Evolutionary conservation across 2,329 filamentous ascomycete genomes (phyloP).

Genomic region (Dactylella cylindrospora): DNA sequence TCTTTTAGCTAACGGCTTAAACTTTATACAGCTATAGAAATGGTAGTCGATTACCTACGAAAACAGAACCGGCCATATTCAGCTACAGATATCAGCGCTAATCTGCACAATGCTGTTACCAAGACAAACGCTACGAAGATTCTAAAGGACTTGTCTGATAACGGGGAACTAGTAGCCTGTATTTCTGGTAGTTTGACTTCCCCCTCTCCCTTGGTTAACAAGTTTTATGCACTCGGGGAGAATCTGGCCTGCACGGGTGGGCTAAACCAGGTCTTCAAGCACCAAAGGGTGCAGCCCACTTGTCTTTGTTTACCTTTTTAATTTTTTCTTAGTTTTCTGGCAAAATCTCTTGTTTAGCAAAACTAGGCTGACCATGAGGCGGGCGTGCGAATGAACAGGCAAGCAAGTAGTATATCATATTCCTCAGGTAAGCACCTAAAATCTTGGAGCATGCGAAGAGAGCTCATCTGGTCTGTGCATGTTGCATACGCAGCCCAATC

Average conservation of each 20-base stretch:
- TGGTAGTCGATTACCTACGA: slow-evolving; percentile 52
- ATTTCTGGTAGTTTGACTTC: slow-evolving; percentile 55
- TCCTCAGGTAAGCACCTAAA: slow-evolving; percentile 45
- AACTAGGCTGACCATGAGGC: slow-evolving; percentile 22
- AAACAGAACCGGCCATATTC: slow-evolving; percentile 53
- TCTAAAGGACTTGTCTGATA: slow-evolving; percentile 65
- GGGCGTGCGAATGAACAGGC: slow-evolving; percentile 52
- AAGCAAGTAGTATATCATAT: slow-evolving; percentile 66
- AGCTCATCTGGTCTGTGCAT: slow-evolving; percentile 42
- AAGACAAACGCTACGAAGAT: slow-evolving; percentile 63
- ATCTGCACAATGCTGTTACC: slow-evolving; percentile 63
- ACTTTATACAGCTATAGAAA: slow-evolving; percentile 47
- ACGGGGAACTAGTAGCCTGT: slow-evolving; percentile 62
- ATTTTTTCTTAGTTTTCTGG: background rate
- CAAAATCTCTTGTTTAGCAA: too few species aligned
- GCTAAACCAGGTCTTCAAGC: slow-evolving; percentile 23
- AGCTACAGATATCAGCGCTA: slow-evolving; percentile 61
- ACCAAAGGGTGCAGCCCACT: slow-evolving; percentile 14
- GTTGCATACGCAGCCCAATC: slow-evolving; percentile 29
- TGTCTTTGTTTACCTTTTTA: slow-evolving; percentile 10
- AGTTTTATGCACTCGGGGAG: background rate
- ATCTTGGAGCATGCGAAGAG: slow-evolving; percentile 2
- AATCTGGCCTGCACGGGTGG: slow-evolving; percentile 7
- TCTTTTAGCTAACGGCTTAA: slow-evolving; percentile 13
- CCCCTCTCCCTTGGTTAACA: background rate